A percentile compares a stretch with the other conserved stretches of the same genome.
These are phyloP conservation scores for Aspergillus homomorphus DNA, from an alignment of 495 filamentous ascomycete genomes.

Conservation along the genomic window DNA sequence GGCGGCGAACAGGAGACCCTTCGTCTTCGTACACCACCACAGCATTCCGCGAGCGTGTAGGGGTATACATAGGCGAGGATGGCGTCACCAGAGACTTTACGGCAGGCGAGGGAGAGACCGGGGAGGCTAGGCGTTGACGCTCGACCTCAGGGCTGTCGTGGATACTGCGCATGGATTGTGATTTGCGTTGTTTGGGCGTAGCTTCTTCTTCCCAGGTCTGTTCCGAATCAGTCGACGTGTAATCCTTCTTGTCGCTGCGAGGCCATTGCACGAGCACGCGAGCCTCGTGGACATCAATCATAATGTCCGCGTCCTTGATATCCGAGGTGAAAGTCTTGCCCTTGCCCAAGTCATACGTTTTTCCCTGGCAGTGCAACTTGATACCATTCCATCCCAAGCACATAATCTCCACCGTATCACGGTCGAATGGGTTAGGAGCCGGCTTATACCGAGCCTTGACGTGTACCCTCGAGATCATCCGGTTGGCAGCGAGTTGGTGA, in stretches of 20 bases:
- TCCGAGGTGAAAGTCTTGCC: conserved; percentile 88
- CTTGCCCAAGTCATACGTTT: conserved; percentile 80
- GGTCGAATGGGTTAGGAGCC: conserved; percentile 57
- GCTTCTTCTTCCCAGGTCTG: conserved; percentile 61
- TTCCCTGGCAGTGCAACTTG: conserved; percentile 88
- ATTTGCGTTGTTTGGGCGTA: conserved; percentile 36
- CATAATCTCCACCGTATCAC: conserved; percentile 73
- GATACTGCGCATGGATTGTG: conserved; percentile 27
- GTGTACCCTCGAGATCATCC: conserved; percentile 87
- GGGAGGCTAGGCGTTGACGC: conserved; percentile 59
- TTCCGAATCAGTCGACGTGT: conserved; percentile 61
- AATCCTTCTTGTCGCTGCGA: conserved; percentile 54
- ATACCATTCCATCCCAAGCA: conserved; percentile 96
- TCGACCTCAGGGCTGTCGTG: conserved; percentile 66
- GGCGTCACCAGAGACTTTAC: conserved; percentile 39
- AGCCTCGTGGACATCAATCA: conserved; percentile 92
- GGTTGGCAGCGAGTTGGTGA: conserved; percentile 86
- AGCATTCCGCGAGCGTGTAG: conserved; percentile 40
- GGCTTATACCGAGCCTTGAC: conserved; percentile 82
- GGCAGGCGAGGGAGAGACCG: conserved; percentile 71
- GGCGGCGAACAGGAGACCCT: conserved; percentile 38
- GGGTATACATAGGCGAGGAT: conserved; percentile 43
- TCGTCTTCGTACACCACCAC: conserved; percentile 66
- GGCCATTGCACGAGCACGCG: conserved; percentile 90
- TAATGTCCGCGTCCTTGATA: conserved; percentile 84